phyloP scores from a whole-genome alignment of 192 early-diverging fungal species.

The Podila clonocystis region DNA sequence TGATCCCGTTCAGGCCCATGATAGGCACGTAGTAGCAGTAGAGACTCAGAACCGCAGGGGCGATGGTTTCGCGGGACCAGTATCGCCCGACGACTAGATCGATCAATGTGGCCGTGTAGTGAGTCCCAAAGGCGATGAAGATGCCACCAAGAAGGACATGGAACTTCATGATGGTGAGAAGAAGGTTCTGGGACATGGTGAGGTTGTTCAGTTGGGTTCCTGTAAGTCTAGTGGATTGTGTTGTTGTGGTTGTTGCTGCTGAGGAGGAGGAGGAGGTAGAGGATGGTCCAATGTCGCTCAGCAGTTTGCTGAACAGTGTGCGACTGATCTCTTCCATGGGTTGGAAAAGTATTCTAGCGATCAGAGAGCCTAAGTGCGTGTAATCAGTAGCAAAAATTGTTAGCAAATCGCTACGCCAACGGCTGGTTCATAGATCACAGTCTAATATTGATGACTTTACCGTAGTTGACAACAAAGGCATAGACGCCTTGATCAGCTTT shows the following conservation, averaged over 20 bases:
- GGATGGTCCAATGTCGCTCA: slow-evolving; percentile 37
- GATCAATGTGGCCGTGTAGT: slow-evolving; percentile 79
- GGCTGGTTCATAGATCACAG: too few species aligned
- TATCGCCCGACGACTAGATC: slow-evolving; percentile 65
- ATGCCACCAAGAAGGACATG: slow-evolving; percentile 79
- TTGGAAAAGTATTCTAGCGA: slow-evolving; percentile 90
- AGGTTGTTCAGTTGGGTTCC: slow-evolving; percentile 27
- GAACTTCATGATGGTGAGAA: slow-evolving; percentile 62
- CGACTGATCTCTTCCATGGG: slow-evolving; percentile 94
- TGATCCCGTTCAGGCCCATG: slow-evolving; percentile 95
- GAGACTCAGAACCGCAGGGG: slow-evolving; percentile 66
- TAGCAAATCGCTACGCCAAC: not conserved
- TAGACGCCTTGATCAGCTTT: slow-evolving; percentile 78
- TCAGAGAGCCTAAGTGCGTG: slow-evolving; percentile 84
- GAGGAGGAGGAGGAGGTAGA: not conserved
- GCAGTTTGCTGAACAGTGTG: slow-evolving; percentile 82
- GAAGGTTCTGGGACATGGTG: slow-evolving; percentile 39
- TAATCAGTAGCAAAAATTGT: too few species aligned
- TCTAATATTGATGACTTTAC: slow-evolving; percentile 22
- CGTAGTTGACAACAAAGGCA: slow-evolving; percentile 90
- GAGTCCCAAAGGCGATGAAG: slow-evolving; percentile 85
- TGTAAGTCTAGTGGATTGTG: not conserved
- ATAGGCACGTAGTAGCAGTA: slow-evolving; percentile 95
- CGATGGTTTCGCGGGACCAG: slow-evolving; percentile 62
- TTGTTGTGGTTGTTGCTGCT: not conserved